These are phyloP conservation scores for Talaromyces sp. DNA, from an alignment of 2,329 filamentous ascomycete species.

Conservation along the genomic window DNA sequence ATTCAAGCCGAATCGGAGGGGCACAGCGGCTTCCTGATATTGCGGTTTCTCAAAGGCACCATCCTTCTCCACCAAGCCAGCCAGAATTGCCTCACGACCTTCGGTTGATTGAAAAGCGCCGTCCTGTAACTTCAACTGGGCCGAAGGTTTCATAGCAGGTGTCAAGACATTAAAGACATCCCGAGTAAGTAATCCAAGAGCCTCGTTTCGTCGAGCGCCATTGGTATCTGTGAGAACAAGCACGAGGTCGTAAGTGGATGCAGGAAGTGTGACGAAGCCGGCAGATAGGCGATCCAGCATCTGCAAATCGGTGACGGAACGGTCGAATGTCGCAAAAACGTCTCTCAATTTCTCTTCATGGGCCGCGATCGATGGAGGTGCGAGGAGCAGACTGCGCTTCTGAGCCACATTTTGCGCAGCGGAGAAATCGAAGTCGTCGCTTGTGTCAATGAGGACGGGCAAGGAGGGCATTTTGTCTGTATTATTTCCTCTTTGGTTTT, in stretches of 20 bases:
- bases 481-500: not conserved
- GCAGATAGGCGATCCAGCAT: slow-evolving; percentile 93
- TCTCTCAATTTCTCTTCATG: slow-evolving; percentile 74
- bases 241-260: slow-evolving; percentile 76
- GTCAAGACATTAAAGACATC: slow-evolving; percentile 16
- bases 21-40: slow-evolving; percentile 57
- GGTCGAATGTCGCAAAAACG: slow-evolving; percentile 71
- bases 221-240: slow-evolving; percentile 71
- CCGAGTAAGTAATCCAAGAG: slow-evolving; percentile 11
- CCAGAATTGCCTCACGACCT: slow-evolving; percentile 73
- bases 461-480: slow-evolving; percentile 37
- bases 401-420: slow-evolving; percentile 24
- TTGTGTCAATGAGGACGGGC: slow-evolving; percentile 56
- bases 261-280: slow-evolving; percentile 74
- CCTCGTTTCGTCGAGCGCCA: slow-evolving; percentile 16
- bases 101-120: slow-evolving; percentile 53
- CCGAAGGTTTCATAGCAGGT: slow-evolving; percentile 20
- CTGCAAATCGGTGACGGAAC: slow-evolving; percentile 79
- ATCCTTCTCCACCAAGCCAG: slow-evolving; percentile 66
- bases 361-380: slow-evolving; percentile 83
- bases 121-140: slow-evolving; percentile 57
- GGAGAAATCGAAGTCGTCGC: slow-evolving; percentile 53
- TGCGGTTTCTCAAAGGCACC: slow-evolving; percentile 71
- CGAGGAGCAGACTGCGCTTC: slow-evolving; percentile 73
- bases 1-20: slow-evolving; percentile 58